phyloP scores from a whole-genome alignment of 345 rosid species.

The Eutrema japonicum region DNA sequence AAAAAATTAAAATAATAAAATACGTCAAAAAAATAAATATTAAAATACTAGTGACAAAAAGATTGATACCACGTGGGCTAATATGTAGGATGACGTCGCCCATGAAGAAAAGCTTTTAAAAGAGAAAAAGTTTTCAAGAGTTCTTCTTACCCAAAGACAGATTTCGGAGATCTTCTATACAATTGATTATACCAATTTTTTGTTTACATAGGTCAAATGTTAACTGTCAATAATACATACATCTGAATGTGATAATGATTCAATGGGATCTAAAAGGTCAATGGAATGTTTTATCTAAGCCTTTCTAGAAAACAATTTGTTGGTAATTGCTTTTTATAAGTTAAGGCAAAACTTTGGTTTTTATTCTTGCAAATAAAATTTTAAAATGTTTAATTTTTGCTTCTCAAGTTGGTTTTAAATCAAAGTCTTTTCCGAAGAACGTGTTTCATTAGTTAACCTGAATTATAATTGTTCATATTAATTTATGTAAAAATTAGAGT shows the following conservation, averaged over 20 bases:
- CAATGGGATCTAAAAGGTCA: conserved; percentile 18
- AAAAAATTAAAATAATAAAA: background rate
- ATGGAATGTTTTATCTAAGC: background rate
- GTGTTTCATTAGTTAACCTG: background rate
- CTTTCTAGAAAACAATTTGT: background rate
- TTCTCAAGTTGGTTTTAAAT: background rate
- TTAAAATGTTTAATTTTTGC: background rate
- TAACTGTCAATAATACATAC: conserved; percentile 16
- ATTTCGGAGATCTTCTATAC: background rate
- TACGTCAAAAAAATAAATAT: background rate
- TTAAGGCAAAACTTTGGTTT: background rate
- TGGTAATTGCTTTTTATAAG: background rate
- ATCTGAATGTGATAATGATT: conserved; percentile 8
- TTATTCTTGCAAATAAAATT: background rate
- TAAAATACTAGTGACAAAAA: no score
- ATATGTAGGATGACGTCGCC: conserved; percentile 24
- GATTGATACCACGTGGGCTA: conserved; percentile 27
- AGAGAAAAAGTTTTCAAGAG: conserved; percentile 7
- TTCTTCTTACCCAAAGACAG: background rate
- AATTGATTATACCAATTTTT: background rate
- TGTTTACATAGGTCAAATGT: conserved; percentile 17
- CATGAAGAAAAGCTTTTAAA: conserved; percentile 31
- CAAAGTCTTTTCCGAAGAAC: background rate
- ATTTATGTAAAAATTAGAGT: no score
- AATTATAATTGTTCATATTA: no score